phyloP scores from a whole-genome alignment of 1,284 basidiomycete species.

The Microbotryomycetes sp. region DNA sequence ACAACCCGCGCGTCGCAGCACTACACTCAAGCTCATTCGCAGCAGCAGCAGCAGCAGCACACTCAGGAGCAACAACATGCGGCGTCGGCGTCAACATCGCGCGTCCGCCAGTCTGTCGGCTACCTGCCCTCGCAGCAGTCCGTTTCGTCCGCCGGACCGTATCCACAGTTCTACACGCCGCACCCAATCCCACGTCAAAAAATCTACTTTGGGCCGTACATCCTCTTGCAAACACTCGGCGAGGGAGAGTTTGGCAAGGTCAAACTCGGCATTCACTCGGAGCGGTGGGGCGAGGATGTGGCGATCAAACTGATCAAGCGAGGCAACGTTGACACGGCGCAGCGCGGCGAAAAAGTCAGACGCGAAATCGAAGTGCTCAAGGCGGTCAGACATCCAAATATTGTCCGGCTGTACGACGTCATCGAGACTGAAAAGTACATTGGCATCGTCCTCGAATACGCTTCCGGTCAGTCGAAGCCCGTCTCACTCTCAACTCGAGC shows the following conservation, averaged over 20 bases:
- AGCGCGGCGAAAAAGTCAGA: constrained; percentile 63
- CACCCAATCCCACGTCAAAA: constrained; percentile 31
- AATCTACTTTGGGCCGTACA: constrained; percentile 84
- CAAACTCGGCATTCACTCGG: constrained; percentile 88
- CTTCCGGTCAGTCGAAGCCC: constrained; percentile 52
- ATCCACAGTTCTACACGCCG: constrained; percentile 30
- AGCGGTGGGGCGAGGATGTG: constrained; percentile 91
- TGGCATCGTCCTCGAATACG: constrained; percentile 98
- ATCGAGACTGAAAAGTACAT: constrained; percentile 99
- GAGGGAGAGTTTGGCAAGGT: constrained; percentile 99
- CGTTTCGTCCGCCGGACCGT: constrained; percentile 20
- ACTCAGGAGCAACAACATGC: constrained; percentile 2
- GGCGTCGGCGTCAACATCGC: not conserved
- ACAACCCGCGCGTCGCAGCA: not conserved
- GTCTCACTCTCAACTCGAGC: not conserved
- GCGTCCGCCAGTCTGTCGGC: constrained; percentile 25
- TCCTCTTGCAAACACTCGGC: constrained; percentile 91
- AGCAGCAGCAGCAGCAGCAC: not conserved
- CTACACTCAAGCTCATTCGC: not conserved
- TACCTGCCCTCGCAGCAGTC: constrained; percentile 18
- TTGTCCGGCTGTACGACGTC: constrained; percentile 95
- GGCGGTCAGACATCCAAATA: constrained; percentile 93
- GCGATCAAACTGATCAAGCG: constrained; percentile 96
- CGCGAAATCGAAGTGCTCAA: constrained; percentile 94
- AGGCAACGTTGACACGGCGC: constrained; percentile 72